Base-by-base conservation (phyloP, 129 eudicot genomes). In the Erigeron canadensis region DNA sequence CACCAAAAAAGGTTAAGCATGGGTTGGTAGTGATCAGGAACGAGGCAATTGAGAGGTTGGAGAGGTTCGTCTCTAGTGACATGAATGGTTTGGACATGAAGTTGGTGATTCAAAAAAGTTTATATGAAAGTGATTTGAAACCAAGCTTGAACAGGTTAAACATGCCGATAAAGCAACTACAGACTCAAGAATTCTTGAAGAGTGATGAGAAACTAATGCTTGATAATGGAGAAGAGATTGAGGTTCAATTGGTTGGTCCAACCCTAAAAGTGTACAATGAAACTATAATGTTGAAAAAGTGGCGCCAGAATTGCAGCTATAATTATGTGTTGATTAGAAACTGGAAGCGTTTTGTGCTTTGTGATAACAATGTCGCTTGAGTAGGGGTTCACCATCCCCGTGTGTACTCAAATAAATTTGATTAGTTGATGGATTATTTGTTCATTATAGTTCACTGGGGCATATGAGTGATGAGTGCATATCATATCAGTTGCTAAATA, bases 301-400 rank as follows among this genome's bases (percentile, higher is more conserved):
- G 74, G 74, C 18, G 15, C 2, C 10, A 38, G 48, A 3, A 39
- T 16, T 10, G 22, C 9, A 69, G 28, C 6, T 7, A 10, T 0
- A 71, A 44, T 22, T 71, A 18, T 12, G 65, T 56, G 42, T 71
- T 71, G 23, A 60, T 28, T 46, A 72, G 16, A 6, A 59, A 44
- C 46, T 59, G 76, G 76, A 22, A 59, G 17, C 17, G 28, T 6
- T 72, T 72, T 59, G 37, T 10, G 23, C n/a, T n/a, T n/a, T n/a
- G n/a, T n/a, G n/a, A n/a, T n/a, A n/a, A n/a, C n/a, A n/a, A n/a
- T n/a, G n/a, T n/a, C n/a, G n/a, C n/a, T n/a, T n/a, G n/a, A n/a
- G n/a, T n/a, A n/a, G n/a, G n/a, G n/a, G n/a, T n/a, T n/a, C n/a
- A n/a, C n/a, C n/a, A n/a, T n/a, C n/a, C n/a, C n/a, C n/a, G n/a